phyloP scores from a whole-genome alignment of 2,329 filamentous ascomycete species.

The Verticillium klebahnii region DNA sequence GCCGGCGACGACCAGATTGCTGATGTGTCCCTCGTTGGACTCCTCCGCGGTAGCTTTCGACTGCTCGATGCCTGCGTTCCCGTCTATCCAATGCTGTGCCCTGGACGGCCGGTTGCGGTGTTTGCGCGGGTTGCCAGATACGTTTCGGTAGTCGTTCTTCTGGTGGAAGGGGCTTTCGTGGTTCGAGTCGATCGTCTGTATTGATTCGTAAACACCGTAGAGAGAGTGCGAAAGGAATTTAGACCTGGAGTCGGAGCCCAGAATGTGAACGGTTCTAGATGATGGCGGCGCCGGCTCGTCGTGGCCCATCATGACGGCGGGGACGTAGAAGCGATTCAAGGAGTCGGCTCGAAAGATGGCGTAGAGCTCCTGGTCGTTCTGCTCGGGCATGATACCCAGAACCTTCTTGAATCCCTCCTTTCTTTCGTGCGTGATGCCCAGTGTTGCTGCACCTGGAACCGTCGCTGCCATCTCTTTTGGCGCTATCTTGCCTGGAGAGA shows the following conservation, averaged over 20 bases:
- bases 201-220: constrained; percentile 34
- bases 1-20: constrained; percentile 66
- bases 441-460: constrained; percentile 10
- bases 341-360: constrained; percentile 14
- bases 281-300: constrained; percentile 22
- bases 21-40: constrained; percentile 49
- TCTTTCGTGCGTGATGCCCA: constrained; percentile 5
- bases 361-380: constrained; percentile 10
- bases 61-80: constrained; percentile 2
- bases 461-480: constrained; percentile 18
- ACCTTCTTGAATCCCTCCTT: constrained; percentile 6
- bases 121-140: constrained; percentile 10
- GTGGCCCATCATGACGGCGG: constrained; percentile 27
- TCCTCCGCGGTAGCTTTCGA: background rate
- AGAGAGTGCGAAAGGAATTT: constrained; percentile 36
- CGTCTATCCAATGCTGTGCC: background rate
- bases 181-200: constrained; percentile 25
- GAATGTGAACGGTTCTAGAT: constrained; percentile 34
- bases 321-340: constrained; percentile 23
- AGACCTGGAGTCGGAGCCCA: constrained; percentile 35
- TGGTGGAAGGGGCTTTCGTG: background rate
- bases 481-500: constrained; percentile 10
- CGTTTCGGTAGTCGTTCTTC: constrained; percentile 6
- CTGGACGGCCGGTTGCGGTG: background rate
- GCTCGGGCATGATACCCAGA: constrained; percentile 8